Evolutionary conservation across 768 basidiomycete species (phyloP), one percentile per base, ranked within the genome.

Genomic region (Leccinum variicolor): DNA sequence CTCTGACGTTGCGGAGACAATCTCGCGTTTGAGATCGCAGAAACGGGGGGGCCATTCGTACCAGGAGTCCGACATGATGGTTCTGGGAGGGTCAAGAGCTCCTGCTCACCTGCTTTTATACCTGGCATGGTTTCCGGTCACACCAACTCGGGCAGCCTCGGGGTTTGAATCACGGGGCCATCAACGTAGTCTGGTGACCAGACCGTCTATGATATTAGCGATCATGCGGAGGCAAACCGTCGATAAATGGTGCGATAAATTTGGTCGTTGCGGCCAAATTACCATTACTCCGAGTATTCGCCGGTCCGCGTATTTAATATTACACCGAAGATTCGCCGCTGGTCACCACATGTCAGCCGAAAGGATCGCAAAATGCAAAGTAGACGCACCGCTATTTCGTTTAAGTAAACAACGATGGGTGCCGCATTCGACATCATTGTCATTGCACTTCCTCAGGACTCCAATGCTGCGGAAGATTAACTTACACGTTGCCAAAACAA

Each of bases 1-100:
- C 69, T 80, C 73, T 14, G 84, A 79, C 60, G 81, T 81, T 3
- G 74, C 73, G 0, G 68, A 69, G 1, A 80, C 82, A 49, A 89
- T 83, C 59, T 83, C 74, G 48, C 74, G 74, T 70, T 89, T 89
- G 60, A 87, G 57, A 46, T 85, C 80, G 6, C 72, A 66, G 62
- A 86, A 86, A 45, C 80, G 84, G 39, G 78, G 29, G 11, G 67
- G 65, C 63, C 62, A 66, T 29, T 39, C 46, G 28, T 53, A 50
- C 8, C 25, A 45, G 19, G 31, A 45, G 34, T 60, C 34, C 6
- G 59, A 49, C 65, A 71, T 66, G 36, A 17, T 52, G 55, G 46
- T 25, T 14, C 33, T 15, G n/a, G 13, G 60, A 9, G 53, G 41
- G 46, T 50, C 8, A 39, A 14, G 23, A 9, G n/a, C 6, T 8